Percentiles rank a stretch among this genome's conserved stretches.
Conservation (phyloP, 805 yeast species). For the Isabelozyma pseudorhagii region DNA sequence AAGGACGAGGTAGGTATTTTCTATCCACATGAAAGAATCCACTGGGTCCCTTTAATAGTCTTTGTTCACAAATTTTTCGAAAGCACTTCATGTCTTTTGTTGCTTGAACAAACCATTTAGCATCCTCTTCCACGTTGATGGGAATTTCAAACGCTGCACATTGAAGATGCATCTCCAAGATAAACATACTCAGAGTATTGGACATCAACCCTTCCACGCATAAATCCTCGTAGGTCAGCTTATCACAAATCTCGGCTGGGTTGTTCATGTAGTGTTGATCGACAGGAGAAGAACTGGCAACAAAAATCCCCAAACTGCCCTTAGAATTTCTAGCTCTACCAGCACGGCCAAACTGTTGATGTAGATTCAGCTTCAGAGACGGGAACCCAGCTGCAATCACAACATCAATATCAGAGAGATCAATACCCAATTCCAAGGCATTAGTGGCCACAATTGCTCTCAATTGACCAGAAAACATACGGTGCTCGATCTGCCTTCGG, state of each 20-base stretch:
- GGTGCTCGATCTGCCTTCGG: constrained; percentile 80
- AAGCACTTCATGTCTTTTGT: constrained; percentile 11
- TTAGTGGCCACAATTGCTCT: constrained; percentile 91
- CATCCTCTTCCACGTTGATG: constrained; percentile 50
- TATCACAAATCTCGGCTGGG: constrained; percentile 55
- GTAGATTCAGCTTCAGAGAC: constrained; percentile 75
- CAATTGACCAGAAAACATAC: constrained; percentile 85
- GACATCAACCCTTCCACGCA: constrained; percentile 37
- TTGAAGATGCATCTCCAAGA: constrained; percentile 81
- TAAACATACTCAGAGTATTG: constrained; percentile 31
- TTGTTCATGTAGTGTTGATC: constrained; percentile 80
- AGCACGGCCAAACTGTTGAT: constrained; percentile 96
- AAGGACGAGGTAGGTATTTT: constrained; percentile 77
- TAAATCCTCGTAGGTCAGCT: constrained; percentile 34
- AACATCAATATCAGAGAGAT: constrained; percentile 88
- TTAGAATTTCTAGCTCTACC: constrained; percentile 71
- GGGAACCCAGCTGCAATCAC: constrained; percentile 95
- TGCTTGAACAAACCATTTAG: constrained; percentile 48
- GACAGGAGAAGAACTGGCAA: constrained; percentile 79
- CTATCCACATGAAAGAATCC: constrained; percentile 32
- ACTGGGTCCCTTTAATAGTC: constrained; percentile 2
- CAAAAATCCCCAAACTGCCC: constrained; percentile 82
- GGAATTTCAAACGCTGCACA: constrained; percentile 93
- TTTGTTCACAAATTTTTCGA: constrained; percentile 24
- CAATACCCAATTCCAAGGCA: constrained; percentile 94